Evolutionary conservation across 768 basidiomycete species (phyloP).

Genomic region (Harrya chromipes): DNA sequence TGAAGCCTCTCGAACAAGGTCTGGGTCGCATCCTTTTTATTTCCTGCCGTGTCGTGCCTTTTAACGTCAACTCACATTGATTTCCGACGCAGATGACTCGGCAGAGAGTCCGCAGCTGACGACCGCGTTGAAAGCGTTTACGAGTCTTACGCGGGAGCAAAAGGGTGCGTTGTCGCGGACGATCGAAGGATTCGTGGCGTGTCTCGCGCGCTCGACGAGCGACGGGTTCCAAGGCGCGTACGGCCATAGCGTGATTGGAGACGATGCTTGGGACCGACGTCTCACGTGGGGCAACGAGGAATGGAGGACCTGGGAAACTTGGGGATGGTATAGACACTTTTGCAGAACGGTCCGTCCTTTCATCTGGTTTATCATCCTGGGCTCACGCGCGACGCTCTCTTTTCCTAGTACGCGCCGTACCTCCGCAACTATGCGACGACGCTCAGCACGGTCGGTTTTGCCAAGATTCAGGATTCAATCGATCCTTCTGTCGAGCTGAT

Average conservation of each 20-base stretch:
- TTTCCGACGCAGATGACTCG: conserved; percentile 37
- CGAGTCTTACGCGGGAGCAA: conserved; percentile 73
- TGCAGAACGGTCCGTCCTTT: conserved; percentile 63
- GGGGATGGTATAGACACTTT: conserved; percentile 92
- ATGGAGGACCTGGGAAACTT: conserved; percentile 85
- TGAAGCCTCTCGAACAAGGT: conserved; percentile 50
- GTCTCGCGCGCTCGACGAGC: conserved; percentile 46
- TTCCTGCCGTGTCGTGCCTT: no score
- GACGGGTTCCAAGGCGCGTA: conserved; percentile 48
- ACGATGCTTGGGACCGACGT: conserved; percentile 69
- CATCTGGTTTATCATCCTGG: neutral
- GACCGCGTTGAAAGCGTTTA: conserved; percentile 70
- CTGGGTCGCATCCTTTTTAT: neutral
- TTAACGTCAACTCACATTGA: neutral
- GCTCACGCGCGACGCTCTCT: neutral
- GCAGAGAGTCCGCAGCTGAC: conserved; percentile 67
- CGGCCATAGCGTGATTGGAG: conserved; percentile 55
- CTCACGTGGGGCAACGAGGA: conserved; percentile 66
- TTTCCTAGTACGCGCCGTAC: conserved; percentile 70
- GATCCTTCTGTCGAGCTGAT: conserved; percentile 59
- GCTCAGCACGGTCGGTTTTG: conserved; percentile 64
- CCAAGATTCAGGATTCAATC: conserved; percentile 53
- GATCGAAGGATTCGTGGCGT: conserved; percentile 71
- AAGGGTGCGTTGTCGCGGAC: conserved; percentile 69
- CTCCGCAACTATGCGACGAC: conserved; percentile 72